Percentiles rank a stretch among this genome's conserved stretches.
Conservation (phyloP, 1,284 basidiomycete genomes). For the Trametes sp. region DNA sequence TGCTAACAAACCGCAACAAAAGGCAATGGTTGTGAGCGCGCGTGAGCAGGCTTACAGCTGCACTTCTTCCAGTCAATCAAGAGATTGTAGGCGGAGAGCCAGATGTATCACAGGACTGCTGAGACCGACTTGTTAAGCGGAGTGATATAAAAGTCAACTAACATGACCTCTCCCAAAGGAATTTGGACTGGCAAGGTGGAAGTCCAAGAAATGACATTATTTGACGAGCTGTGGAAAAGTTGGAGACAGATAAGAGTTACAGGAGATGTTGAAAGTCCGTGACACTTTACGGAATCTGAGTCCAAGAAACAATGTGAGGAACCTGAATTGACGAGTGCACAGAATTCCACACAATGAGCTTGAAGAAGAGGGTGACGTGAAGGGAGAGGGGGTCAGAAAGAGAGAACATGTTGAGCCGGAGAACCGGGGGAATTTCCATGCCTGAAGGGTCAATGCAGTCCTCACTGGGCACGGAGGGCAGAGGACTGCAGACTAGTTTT, state of each 20-base stretch:
- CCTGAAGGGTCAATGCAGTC: slow-evolving; percentile 12
- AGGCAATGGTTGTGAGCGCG: too few relatives aligned
- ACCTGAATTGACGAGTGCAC: slow-evolving; percentile 11
- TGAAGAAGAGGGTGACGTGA: slow-evolving; percentile 1
- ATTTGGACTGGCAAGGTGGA: slow-evolving; percentile 5
- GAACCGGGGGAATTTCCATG: background rate
- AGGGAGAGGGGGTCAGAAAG: slow-evolving; percentile 13
- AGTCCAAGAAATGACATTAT: slow-evolving; percentile 4
- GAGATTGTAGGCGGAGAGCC: slow-evolving; percentile 26
- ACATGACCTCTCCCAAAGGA: slow-evolving; percentile 11
- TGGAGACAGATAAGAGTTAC: slow-evolving; percentile 2
- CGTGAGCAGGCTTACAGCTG: too few relatives aligned
- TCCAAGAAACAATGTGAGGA: slow-evolving; percentile 22
- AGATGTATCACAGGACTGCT: slow-evolving; percentile 24
- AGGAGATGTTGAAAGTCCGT: slow-evolving; percentile 1
- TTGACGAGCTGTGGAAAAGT: slow-evolving; percentile 13
- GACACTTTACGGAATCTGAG: background rate
- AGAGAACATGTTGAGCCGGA: slow-evolving; percentile 15
- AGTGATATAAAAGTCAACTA: slow-evolving; percentile 13
- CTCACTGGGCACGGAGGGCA: background rate
- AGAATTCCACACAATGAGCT: background rate
- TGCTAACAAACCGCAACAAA: too few relatives aligned
- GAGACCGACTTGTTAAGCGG: slow-evolving; percentile 20
- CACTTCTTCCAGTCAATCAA: slow-evolving; percentile 28
- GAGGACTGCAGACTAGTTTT: slow-evolving; percentile 19